Evolutionary conservation across 495 filamentous ascomycete species (phyloP).

Genomic region (Daldinia loculata): DNA sequence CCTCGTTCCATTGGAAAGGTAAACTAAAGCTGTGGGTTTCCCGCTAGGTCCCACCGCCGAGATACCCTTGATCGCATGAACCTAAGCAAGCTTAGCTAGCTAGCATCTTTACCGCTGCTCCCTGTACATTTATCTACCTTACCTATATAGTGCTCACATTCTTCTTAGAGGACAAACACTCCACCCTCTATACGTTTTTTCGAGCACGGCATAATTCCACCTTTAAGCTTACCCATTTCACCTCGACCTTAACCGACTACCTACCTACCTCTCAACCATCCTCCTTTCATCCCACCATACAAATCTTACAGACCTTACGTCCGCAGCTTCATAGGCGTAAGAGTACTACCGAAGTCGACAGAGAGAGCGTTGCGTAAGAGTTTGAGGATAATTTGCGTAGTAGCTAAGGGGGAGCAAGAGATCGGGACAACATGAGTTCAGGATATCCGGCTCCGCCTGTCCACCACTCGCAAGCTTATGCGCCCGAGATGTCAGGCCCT

Average conservation of each 20-base stretch:
- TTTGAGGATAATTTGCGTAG: slow-evolving; percentile 6
- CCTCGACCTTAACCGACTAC: slow-evolving; percentile 17
- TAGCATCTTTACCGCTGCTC: slow-evolving; percentile 25
- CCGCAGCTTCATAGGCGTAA: slow-evolving; percentile 17
- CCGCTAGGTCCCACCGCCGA: slow-evolving; percentile 30
- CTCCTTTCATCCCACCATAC: slow-evolving; percentile 10
- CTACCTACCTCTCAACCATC: too few relatives aligned
- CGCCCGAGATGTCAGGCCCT: slow-evolving; percentile 44
- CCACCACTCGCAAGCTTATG: slow-evolving; percentile 42
- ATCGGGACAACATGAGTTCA: slow-evolving; percentile 43
- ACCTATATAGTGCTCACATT: slow-evolving; percentile 24
- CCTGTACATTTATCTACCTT: slow-evolving; percentile 19
- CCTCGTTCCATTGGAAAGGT: slow-evolving; percentile 28
- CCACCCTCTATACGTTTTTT: slow-evolving; percentile 29
- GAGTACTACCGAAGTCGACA: slow-evolving; percentile 4
- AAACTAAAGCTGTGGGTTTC: slow-evolving; percentile 32
- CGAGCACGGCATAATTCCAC: slow-evolving; percentile 23
- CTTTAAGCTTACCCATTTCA: background rate
- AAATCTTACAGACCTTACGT: slow-evolving; percentile 1
- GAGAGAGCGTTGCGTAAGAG: slow-evolving; percentile 8
- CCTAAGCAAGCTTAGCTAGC: slow-evolving; percentile 10
- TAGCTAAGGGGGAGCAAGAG: slow-evolving; percentile 28
- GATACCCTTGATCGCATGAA: slow-evolving; percentile 36
- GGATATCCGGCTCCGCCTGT: slow-evolving; percentile 47
- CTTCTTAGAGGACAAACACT: slow-evolving; percentile 36